A percentile compares a stretch with the other conserved stretches of the same genome.
Evolutionary conservation across 495 filamentous ascomycete genomes (phyloP).

Genomic region (Pyronema omphalodes): DNA sequence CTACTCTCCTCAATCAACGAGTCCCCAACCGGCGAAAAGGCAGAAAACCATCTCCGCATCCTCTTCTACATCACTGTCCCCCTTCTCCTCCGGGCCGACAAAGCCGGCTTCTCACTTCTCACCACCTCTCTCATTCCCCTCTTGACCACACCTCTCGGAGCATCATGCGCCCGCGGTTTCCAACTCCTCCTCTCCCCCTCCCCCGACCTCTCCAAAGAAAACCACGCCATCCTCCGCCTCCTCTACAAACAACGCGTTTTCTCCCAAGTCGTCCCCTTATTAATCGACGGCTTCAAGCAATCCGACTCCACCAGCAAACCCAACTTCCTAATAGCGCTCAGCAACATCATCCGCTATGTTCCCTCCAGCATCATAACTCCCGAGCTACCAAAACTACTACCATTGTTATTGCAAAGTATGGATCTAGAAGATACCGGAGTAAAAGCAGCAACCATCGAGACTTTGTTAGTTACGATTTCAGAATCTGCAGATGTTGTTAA

Average conservation of each 20-base stretch:
- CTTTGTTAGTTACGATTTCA: conserved; percentile 38
- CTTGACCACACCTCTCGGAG: conserved; percentile 35
- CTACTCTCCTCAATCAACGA: background rate
- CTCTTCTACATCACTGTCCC: conserved; percentile 40
- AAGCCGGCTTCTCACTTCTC: conserved; percentile 27
- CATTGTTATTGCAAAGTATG: conserved; percentile 53
- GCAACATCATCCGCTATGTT: conserved; percentile 43
- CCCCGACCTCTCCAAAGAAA: conserved; percentile 43
- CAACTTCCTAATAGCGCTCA: conserved; percentile 48
- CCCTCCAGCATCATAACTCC: conserved; percentile 41
- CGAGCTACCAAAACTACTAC: conserved; percentile 39
- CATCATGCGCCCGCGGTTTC: conserved; percentile 37
- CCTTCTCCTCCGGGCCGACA: conserved; percentile 30
- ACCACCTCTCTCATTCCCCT: conserved; percentile 35
- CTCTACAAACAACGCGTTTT: conserved; percentile 50
- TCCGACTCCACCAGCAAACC: conserved; percentile 35
- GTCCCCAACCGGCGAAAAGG: background rate
- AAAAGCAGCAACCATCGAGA: conserved; percentile 44
- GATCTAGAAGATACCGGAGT: conserved; percentile 40
- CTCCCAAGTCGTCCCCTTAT: conserved; percentile 38
- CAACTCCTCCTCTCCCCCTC: conserved; percentile 42
- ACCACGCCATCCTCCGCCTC: conserved; percentile 45
- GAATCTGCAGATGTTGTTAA: conserved; percentile 38
- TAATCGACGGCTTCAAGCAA: conserved; percentile 37
- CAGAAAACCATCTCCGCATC: conserved; percentile 21